phyloP scores from a whole-genome alignment of 139 green algal genomes.

The Closterium sp. region DNA sequence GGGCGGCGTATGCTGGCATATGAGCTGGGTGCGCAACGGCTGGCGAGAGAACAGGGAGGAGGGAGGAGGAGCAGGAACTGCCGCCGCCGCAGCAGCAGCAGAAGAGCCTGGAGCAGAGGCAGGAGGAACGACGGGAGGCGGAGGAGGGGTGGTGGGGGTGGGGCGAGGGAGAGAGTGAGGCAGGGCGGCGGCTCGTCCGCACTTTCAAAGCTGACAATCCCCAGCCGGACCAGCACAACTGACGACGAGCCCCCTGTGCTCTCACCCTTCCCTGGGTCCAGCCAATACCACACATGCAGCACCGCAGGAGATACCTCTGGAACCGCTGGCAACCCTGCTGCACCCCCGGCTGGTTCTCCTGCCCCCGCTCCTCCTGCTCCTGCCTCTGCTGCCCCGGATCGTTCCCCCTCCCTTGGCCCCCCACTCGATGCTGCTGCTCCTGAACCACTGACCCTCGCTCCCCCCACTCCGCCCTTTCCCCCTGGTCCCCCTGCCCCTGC shows the following conservation, averaged over 20 bases:
- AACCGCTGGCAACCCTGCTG: not conserved
- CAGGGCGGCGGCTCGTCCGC: not conserved
- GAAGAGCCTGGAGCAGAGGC: not conserved
- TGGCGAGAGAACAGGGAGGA: not conserved
- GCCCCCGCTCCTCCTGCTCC: not conserved
- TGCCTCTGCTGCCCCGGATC: not conserved
- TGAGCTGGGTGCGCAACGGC: not conserved
- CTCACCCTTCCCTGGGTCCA: not conserved
- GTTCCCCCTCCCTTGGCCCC: not conserved
- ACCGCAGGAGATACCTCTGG: not conserved
- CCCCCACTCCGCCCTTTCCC: not conserved
- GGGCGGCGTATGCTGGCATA: constrained; percentile 14
- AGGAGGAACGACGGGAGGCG: not conserved
- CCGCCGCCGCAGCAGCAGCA: not conserved
- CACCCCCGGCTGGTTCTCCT: not conserved
- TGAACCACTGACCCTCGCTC: constrained; percentile 1
- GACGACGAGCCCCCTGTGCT: not conserved
- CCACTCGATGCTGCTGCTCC: not conserved
- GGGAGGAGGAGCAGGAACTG: not conserved
- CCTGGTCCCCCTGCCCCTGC: not conserved
- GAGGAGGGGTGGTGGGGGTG: not conserved
- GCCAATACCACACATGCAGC: constrained; percentile 16
- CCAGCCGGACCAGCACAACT: not conserved
- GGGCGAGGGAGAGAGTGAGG: not conserved
- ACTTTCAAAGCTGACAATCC: not conserved